Percentiles rank a stretch among this genome's conserved stretches.
Evolutionary conservation across 257 asterid genomes (phyloP).

Genomic region (Primulina tabacum): DNA sequence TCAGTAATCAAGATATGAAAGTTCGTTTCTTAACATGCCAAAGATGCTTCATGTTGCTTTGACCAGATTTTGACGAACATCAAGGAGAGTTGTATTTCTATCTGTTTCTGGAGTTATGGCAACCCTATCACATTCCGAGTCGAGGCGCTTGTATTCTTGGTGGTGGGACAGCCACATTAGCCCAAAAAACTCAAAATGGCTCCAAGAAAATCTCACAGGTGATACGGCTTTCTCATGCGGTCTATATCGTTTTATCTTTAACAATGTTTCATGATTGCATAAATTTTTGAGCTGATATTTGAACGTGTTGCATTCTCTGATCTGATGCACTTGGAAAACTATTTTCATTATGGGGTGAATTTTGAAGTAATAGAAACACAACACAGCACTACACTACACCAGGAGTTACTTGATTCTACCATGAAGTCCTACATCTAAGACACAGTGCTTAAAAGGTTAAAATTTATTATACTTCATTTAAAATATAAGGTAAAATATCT

Average conservation of each 20-base stretch:
- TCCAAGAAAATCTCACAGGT: constrained; percentile 92
- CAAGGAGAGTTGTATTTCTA: constrained; percentile 32
- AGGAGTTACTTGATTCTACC: background rate
- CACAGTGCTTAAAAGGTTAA: background rate
- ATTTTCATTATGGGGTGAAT: background rate
- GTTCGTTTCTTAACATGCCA: background rate
- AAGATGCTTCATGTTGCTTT: background rate
- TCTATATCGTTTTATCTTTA: background rate
- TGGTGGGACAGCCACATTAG: constrained; percentile 97
- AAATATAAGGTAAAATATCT: no score
- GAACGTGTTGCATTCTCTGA: background rate
- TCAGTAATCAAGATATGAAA: background rate
- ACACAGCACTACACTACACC: background rate
- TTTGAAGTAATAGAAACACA: background rate
- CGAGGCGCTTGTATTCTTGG: constrained; percentile 82
- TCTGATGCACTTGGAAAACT: background rate
- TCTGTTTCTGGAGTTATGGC: constrained; percentile 55
- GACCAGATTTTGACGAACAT: constrained; percentile 30
- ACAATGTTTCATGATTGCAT: background rate
- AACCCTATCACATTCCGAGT: constrained; percentile 49
- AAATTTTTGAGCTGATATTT: background rate
- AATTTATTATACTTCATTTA: no score
- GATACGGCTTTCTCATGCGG: background rate
- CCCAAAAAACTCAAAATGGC: constrained; percentile 98
- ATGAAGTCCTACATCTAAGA: background rate